Conservation (phyloP, 1,139 yeast genomes). For the Geotrichum carabidarum region DNA sequence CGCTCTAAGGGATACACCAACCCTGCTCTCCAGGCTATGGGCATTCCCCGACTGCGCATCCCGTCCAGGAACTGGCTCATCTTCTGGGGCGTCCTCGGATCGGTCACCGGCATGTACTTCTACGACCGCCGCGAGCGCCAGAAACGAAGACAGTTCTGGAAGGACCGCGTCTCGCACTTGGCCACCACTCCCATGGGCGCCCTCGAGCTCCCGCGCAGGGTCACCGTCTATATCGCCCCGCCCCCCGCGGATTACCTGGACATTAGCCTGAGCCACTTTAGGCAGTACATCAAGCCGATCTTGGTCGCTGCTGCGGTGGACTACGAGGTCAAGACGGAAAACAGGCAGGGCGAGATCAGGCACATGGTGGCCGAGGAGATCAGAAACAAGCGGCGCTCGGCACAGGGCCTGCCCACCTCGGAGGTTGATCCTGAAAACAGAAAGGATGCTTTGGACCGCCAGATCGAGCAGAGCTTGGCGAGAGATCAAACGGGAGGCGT, state of each 20-base stretch:
- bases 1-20: conserved; percentile 56
- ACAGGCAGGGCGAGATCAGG: conserved; percentile 85
- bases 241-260: conserved; percentile 92
- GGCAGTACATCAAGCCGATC: conserved; percentile 80
- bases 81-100: conserved; percentile 69
- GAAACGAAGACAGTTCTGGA: conserved; percentile 60
- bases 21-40: conserved; percentile 87
- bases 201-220: conserved; percentile 61
- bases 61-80: conserved; percentile 94
- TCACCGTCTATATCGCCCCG: conserved; percentile 84
- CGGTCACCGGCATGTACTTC: conserved; percentile 63
- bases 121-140: conserved; percentile 77
- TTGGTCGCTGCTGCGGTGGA: conserved; percentile 84
- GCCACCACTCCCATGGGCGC: conserved; percentile 46
- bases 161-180: conserved; percentile 51
- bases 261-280: conserved; percentile 66
- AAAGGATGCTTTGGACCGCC: conserved; percentile 32
- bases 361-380: conserved; percentile 75
- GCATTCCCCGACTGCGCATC: conserved; percentile 66
- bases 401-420: conserved; percentile 28
- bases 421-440: conserved; percentile 24
- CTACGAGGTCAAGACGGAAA: conserved; percentile 64
- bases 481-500: conserved; percentile 63
- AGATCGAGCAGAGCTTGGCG: conserved; percentile 29
- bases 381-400: conserved; percentile 56